Evolutionary conservation across 306 rosid species (phyloP).

Genomic region (Rosa chinensis): DNA sequence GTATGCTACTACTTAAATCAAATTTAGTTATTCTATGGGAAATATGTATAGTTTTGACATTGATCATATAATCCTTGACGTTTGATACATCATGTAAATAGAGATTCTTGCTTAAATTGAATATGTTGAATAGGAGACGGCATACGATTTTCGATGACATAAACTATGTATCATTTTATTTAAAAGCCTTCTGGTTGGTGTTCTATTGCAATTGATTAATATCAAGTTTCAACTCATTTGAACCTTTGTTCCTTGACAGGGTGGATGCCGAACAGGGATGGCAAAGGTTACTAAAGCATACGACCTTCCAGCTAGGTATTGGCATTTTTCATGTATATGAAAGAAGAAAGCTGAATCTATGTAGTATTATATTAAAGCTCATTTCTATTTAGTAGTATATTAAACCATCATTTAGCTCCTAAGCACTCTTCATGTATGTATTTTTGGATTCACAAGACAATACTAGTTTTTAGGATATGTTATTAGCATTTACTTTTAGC

Average conservation of each 20-base stretch:
- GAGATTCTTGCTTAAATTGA: neutral
- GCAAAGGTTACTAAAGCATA: conserved; percentile 90
- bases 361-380: conserved; percentile 11
- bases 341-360: conserved; percentile 16
- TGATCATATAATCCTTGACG: neutral
- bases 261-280: conserved; percentile 99
- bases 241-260: conserved; percentile 55
- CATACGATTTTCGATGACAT: neutral
- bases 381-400: neutral
- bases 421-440: neutral
- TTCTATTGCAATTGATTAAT: conserved; percentile 24
- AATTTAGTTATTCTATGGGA: conserved; percentile 7
- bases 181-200: neutral
- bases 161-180: neutral
- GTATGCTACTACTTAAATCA: conserved; percentile 35
- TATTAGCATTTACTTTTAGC: neutral
- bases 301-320: conserved; percentile 92
- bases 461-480: neutral
- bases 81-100: neutral
- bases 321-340: neutral
- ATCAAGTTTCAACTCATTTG: conserved; percentile 24
- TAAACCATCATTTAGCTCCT: conserved; percentile 8
- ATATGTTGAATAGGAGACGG: neutral
- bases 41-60: neutral
- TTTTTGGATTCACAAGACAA: neutral